These are phyloP conservation scores for Wickerhamomyces hampshirensis DNA, from an alignment of 805 yeast genomes.

Conservation along the genomic window DNA sequence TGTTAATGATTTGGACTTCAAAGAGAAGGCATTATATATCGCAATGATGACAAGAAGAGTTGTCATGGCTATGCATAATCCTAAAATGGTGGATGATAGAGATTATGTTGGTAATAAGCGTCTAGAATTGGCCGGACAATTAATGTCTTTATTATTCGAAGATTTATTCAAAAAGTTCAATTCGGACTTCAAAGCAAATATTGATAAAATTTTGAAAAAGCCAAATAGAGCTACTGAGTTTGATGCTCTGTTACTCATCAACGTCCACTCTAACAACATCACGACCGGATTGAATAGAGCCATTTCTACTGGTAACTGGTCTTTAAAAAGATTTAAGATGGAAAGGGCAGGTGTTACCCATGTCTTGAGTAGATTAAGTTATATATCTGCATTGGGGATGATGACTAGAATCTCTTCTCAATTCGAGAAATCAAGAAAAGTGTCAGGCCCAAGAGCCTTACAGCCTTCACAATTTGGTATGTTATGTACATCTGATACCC, in stretches of 20 bases:
- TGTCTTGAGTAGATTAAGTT: conserved; percentile 84
- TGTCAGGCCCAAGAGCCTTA: conserved; percentile 96
- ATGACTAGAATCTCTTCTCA: conserved; percentile 99
- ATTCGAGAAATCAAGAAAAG: conserved; percentile 95
- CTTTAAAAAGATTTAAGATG: conserved; percentile 97
- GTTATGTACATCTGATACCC: conserved; percentile 98
- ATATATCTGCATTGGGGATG: conserved; percentile 96
- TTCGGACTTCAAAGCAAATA: conserved; percentile 87
- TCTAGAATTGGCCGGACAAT: conserved; percentile 94
- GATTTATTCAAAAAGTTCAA: conserved; percentile 96
- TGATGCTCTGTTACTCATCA: conserved; percentile 85
- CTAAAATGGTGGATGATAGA: conserved; percentile 95
- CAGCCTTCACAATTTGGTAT: conserved; percentile 99
- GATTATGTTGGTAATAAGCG: conserved; percentile 98
- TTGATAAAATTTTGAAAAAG: conserved; percentile 89
- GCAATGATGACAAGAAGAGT: conserved; percentile 97
- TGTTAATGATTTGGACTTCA: conserved; percentile 77
- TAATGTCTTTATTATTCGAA: conserved; percentile 91
- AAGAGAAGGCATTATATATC: conserved; percentile 90
- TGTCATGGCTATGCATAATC: conserved; percentile 90
- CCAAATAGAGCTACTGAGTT: conserved; percentile 94
- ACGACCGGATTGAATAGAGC: conserved; percentile 95
- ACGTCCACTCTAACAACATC: conserved; percentile 87
- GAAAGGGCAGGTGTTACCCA: conserved; percentile 99
- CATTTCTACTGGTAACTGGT: conserved; percentile 98